phyloP scores from a whole-genome alignment of 2,329 filamentous ascomycete species.

The Periconia macrospinosa region DNA sequence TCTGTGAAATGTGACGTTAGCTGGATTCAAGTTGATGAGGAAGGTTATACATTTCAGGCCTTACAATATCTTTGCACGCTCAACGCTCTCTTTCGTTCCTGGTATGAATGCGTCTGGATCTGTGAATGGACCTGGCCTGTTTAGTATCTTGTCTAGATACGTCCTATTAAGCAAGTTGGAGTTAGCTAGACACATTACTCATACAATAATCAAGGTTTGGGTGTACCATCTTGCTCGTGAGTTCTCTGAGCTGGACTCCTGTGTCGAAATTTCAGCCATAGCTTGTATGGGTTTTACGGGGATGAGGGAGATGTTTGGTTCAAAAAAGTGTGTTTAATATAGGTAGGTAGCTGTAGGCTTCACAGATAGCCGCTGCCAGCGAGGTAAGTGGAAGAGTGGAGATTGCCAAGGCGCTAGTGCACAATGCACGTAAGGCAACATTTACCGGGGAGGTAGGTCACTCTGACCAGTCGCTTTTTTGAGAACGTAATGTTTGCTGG shows the following conservation, averaged over 20 bases:
- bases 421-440: constrained; percentile 21
- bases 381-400: constrained; percentile 10
- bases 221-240: constrained; percentile 50
- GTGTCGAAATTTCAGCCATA: constrained; percentile 27
- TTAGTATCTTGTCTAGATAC: constrained; percentile 80
- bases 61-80: constrained; percentile 62
- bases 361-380: neutral
- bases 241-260: constrained; percentile 12
- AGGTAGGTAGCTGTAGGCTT: constrained; percentile 5
- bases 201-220: neutral
- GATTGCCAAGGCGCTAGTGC: constrained; percentile 30
- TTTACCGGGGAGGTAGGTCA: constrained; percentile 14
- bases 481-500: no score
- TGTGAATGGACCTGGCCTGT: constrained; percentile 77
- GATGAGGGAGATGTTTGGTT: neutral
- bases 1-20: constrained; percentile 27
- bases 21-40: neutral
- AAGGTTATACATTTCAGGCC: constrained; percentile 33
- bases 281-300: constrained; percentile 8
- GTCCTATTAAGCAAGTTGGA: constrained; percentile 60
- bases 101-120: constrained; percentile 58
- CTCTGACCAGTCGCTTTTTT: neutral
- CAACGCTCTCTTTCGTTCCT: constrained; percentile 47
- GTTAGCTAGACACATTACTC: constrained; percentile 16
- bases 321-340: neutral